Conservation (phyloP, 768 basidiomycete species). For the Pholiota microspora region DNA sequence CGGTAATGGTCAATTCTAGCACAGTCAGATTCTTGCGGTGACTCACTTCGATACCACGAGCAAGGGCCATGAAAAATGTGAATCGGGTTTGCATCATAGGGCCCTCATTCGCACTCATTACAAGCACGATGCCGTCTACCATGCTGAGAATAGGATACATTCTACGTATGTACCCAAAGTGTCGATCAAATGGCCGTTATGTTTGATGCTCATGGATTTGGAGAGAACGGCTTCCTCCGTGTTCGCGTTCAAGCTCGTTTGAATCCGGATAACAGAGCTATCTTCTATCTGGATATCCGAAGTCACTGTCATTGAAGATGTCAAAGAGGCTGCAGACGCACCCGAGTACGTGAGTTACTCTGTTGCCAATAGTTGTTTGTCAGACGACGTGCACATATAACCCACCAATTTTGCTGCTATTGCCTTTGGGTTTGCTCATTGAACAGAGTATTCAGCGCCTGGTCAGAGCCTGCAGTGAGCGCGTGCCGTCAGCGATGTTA, state of each 20-base stretch:
- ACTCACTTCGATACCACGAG: slow-evolving; percentile 39
- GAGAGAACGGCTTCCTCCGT: slow-evolving; percentile 62
- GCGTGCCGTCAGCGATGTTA: too few species aligned
- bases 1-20: slow-evolving; percentile 13
- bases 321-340: background rate
- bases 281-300: slow-evolving; percentile 34
- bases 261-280: slow-evolving; percentile 46
- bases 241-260: slow-evolving; percentile 53
- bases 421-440: too few species aligned
- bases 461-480: too few species aligned
- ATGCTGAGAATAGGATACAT: slow-evolving; percentile 57
- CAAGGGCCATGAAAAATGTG: slow-evolving; percentile 44
- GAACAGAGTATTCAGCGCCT: too few species aligned
- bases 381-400: too few species aligned
- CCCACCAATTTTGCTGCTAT: too few species aligned
- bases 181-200: slow-evolving; percentile 49
- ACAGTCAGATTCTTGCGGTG: background rate
- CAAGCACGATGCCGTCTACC: slow-evolving; percentile 59
- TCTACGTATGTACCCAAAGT: slow-evolving; percentile 65
- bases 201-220: slow-evolving; percentile 53
- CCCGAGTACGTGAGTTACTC: background rate
- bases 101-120: slow-evolving; percentile 59
- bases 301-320: slow-evolving; percentile 18
- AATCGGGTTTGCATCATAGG: slow-evolving; percentile 61
- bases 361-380: background rate